Evolutionary conservation across 2,329 filamentous ascomycete species (phyloP).

Genomic region (Capronia epimyces): DNA sequence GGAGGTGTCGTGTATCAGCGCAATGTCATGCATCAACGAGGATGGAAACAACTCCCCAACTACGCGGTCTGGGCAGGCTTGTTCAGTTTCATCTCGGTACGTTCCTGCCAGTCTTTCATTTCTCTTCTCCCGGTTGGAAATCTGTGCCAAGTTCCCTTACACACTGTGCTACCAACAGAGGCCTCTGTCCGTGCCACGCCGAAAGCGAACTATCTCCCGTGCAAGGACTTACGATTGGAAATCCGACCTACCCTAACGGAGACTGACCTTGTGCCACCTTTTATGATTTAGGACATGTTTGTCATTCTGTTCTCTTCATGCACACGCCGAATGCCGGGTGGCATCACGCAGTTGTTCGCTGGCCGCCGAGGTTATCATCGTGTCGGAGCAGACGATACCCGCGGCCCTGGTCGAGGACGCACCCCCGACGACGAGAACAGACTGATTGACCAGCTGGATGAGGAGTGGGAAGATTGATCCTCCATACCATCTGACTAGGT

Average conservation of each 20-base stretch:
- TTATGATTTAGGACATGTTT: constrained; percentile 40
- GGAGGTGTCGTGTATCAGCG: constrained; percentile 95
- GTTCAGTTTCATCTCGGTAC: constrained; percentile 74
- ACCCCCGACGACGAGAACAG: constrained; percentile 79
- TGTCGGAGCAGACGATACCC: constrained; percentile 28
- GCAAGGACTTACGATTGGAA: constrained; percentile 17
- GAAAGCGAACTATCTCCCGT: constrained; percentile 8
- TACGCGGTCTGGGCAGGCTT: constrained; percentile 89
- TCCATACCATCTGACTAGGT: not conserved
- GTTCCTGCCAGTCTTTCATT: constrained; percentile 5
- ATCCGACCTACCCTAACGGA: constrained; percentile 13
- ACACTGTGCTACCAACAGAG: constrained; percentile 19
- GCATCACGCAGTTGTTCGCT: constrained; percentile 31
- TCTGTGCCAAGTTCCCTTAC: constrained; percentile 20
- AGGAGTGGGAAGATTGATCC: constrained; percentile 70
- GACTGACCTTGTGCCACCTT: constrained; percentile 10
- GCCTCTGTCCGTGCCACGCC: constrained; percentile 12
- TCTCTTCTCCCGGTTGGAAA: not conserved
- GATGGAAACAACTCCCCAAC: constrained; percentile 93
- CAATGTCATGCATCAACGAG: constrained; percentile 86
- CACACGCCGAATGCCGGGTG: constrained; percentile 36
- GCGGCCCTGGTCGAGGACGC: constrained; percentile 36
- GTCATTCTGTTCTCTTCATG: constrained; percentile 45
- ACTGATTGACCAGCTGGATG: constrained; percentile 90
- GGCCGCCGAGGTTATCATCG: constrained; percentile 35